Conservation (phyloP, 1,284 basidiomycete species). For the Heterobasidion occidentale region DNA sequence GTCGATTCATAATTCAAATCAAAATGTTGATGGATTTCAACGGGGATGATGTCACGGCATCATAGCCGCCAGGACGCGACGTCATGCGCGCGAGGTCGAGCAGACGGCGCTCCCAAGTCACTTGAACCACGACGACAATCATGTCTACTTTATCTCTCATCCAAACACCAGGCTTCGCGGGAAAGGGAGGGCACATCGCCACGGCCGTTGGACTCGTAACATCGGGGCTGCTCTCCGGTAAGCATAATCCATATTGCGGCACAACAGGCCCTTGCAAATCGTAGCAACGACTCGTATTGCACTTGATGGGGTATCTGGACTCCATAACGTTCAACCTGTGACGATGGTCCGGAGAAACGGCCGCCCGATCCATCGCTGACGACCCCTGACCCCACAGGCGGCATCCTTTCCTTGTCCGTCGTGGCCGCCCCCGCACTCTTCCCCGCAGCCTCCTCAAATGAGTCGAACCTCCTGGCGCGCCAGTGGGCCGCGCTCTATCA, state of each 20-base stretch:
- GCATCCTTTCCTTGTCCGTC: background rate
- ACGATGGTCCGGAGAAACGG: background rate
- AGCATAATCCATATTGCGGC: background rate
- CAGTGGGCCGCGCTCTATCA: background rate
- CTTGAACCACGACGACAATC: background rate
- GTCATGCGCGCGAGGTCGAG: too few species aligned
- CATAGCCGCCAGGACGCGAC: too few species aligned
- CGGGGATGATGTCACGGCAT: too few species aligned
- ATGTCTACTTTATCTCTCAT: background rate
- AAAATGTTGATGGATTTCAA: background rate
- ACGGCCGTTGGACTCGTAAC: constrained; percentile 1
- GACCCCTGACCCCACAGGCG: background rate
- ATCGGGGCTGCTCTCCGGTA: constrained; percentile 2
- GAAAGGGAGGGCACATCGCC: background rate
- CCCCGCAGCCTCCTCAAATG: background rate
- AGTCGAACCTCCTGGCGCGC: background rate
- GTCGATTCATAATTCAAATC: background rate
- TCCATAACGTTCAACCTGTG: background rate
- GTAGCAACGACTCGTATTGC: too few species aligned
- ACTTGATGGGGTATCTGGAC: too few species aligned
- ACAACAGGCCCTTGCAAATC: background rate
- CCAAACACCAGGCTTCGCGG: background rate
- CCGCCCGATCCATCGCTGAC: background rate
- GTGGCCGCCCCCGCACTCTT: constrained; percentile 3
- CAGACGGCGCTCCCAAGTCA: background rate